These are phyloP conservation scores for Amylocarpus encephaloides DNA, from an alignment of 2,329 filamentous ascomycete species.

Conservation along the genomic window DNA sequence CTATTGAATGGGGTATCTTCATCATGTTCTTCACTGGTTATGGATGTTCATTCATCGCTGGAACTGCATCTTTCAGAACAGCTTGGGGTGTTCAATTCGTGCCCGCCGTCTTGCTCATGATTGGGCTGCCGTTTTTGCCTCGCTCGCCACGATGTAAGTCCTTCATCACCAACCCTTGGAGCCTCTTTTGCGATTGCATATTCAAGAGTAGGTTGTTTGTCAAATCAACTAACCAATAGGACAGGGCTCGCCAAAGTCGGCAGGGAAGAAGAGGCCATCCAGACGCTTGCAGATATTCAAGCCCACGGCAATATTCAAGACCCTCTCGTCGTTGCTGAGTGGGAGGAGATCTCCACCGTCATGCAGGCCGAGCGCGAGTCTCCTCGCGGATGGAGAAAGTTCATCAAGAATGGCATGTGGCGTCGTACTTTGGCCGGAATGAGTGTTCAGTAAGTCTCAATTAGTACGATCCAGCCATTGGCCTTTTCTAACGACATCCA, in stretches of 20 bases:
- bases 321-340: slow-evolving; percentile 51
- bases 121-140: slow-evolving; percentile 39
- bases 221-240: no score
- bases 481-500: slow-evolving; percentile 32
- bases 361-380: slow-evolving; percentile 28
- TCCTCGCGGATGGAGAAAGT: slow-evolving; percentile 33
- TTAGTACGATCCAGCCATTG: no score
- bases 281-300: slow-evolving; percentile 51
- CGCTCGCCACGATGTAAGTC: slow-evolving; percentile 41
- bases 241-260: slow-evolving; percentile 42
- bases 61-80: slow-evolving; percentile 43
- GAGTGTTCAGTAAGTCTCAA: slow-evolving; percentile 44
- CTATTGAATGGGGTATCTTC: slow-evolving; percentile 36
- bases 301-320: slow-evolving; percentile 47
- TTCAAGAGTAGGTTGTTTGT: no score
- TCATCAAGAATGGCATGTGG: slow-evolving; percentile 50
- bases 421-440: slow-evolving; percentile 32
- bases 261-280: slow-evolving; percentile 39
- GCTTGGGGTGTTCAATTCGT: slow-evolving; percentile 45
- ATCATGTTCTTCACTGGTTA: slow-evolving; percentile 46
- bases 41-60: slow-evolving; percentile 38
- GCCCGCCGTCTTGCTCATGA: slow-evolving; percentile 38
- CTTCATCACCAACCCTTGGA: no score
- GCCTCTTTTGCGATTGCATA: no score
- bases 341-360: slow-evolving; percentile 44